A percentile compares a stretch with the other conserved stretches of the same genome.
phyloP scores from a whole-genome alignment of 2,329 filamentous ascomycete genomes.

The Aureobasidium sp. region DNA sequence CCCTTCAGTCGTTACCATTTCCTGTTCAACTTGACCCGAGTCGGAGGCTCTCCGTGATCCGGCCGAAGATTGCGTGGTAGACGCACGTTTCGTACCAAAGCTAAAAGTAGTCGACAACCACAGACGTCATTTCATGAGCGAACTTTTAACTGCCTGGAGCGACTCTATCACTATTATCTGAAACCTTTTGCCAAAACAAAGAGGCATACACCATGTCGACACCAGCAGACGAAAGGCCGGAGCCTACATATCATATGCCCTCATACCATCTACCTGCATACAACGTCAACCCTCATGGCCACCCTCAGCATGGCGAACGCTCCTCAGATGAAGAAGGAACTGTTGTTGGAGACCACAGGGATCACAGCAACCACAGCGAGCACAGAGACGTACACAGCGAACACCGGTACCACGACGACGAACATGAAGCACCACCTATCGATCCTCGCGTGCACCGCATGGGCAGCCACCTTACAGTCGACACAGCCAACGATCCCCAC shows the following conservation, averaged over 20 bases:
- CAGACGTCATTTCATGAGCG: conserved; percentile 5
- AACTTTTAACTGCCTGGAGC: conserved; percentile 3
- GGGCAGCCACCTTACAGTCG: conserved; percentile 39
- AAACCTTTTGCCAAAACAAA: not conserved
- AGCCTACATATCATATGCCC: conserved; percentile 23
- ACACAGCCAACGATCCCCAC: conserved; percentile 33
- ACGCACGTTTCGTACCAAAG: conserved; percentile 4
- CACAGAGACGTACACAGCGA: not conserved
- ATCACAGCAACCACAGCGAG: conserved; percentile 12
- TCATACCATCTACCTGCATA: conserved; percentile 20
- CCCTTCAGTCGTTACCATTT: not conserved
- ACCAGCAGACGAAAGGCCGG: conserved; percentile 25
- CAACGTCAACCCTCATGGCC: conserved; percentile 22
- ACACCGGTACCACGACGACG: not conserved
- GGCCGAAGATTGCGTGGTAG: not conserved
- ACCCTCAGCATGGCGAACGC: conserved; percentile 15
- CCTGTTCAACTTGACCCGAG: not conserved
- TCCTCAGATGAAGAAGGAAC: conserved; percentile 29
- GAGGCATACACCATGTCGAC: conserved; percentile 23
- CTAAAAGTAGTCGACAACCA: not conserved
- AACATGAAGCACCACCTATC: not conserved
- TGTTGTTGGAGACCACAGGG: conserved; percentile 22
- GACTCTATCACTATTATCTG: not conserved
- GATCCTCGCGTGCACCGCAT: conserved; percentile 13
- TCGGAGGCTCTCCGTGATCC: not conserved